Evolutionary conservation across 768 basidiomycete species (phyloP).

Genomic region (Pluteus cervinus): DNA sequence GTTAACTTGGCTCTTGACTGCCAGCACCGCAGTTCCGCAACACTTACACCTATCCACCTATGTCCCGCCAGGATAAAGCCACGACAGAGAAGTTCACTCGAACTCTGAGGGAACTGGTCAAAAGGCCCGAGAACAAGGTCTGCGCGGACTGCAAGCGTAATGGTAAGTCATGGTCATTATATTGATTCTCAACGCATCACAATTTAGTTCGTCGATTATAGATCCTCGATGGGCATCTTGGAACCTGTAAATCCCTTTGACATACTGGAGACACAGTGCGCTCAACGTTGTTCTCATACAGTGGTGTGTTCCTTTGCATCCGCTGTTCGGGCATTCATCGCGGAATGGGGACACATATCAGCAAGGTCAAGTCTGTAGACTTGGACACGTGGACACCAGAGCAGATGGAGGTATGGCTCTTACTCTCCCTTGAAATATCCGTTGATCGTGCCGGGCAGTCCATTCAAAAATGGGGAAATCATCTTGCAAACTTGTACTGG

Average conservation of each 20-base stretch:
- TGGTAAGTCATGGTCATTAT: constrained; percentile 43
- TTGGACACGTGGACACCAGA: constrained; percentile 97
- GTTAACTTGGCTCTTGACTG: too few species aligned
- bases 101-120: constrained; percentile 82
- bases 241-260: constrained; percentile 65
- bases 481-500: constrained; percentile 92
- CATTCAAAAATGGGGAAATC: constrained; percentile 94
- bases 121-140: constrained; percentile 84
- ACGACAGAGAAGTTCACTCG: constrained; percentile 76
- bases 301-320: constrained; percentile 93
- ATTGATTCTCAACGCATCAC: constrained; percentile 6
- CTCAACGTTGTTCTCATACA: constrained; percentile 20
- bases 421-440: constrained; percentile 2
- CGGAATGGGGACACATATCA: constrained; percentile 97
- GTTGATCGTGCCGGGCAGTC: constrained; percentile 32
- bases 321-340: constrained; percentile 97
- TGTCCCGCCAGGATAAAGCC: constrained; percentile 72
- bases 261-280: neutral
- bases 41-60: constrained; percentile 14
- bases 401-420: constrained; percentile 77
- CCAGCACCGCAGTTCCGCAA: constrained; percentile 5
- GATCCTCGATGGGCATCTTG: constrained; percentile 98
- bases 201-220: constrained; percentile 26
- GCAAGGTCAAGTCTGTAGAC: constrained; percentile 95
- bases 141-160: constrained; percentile 98